A percentile compares a stretch with the other conserved stretches of the same genome.
Conservation (phyloP, 257 asterid species). For the Scutellaria minor region DNA sequence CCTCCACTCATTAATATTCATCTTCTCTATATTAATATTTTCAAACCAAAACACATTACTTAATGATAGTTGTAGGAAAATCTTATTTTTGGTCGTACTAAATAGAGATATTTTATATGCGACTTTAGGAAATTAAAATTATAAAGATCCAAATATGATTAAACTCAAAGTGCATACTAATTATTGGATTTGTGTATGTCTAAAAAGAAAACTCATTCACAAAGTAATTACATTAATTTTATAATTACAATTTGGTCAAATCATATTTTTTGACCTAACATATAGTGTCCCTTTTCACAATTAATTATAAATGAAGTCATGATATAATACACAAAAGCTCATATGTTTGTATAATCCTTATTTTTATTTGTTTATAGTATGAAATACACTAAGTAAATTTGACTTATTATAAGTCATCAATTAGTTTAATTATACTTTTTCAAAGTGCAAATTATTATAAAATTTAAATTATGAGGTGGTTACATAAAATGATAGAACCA, state of each 20-base stretch:
- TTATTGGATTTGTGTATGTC: too few species aligned
- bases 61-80: too few species aligned
- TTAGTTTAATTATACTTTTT: neutral
- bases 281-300: neutral
- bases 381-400: neutral
- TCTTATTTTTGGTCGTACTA: too few species aligned
- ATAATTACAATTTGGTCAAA: too few species aligned
- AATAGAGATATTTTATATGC: neutral
- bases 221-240: too few species aligned
- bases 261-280: too few species aligned
- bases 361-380: neutral
- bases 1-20: constrained; percentile 9
- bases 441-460: neutral
- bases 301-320: neutral
- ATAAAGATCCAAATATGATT: too few species aligned
- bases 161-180: too few species aligned
- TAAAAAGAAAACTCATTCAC: too few species aligned
- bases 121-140: too few species aligned
- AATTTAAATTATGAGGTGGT: constrained; percentile 28
- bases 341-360: neutral
- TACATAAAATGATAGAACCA: constrained; percentile 31
- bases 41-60: neutral
- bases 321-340: neutral
- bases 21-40: constrained; percentile 7
- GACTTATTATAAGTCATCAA: neutral